Percentiles rank a stretch among this genome's conserved stretches.
phyloP scores from a whole-genome alignment of 495 filamentous ascomycete species.

The Penicillium turbatum region DNA sequence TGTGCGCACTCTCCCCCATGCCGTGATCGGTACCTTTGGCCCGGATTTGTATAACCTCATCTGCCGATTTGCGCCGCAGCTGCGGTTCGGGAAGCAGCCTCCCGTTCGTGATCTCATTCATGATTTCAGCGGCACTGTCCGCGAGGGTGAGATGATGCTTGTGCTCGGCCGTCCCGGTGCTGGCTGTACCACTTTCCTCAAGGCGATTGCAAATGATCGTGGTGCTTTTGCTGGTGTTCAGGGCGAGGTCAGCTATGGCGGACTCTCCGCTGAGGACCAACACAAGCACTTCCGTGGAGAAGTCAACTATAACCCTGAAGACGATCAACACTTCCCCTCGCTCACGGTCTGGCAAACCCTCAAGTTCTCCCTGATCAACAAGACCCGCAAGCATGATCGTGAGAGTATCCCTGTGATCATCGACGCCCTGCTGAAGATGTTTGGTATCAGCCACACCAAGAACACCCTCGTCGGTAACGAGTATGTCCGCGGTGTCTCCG shows the following conservation, averaged over 20 bases:
- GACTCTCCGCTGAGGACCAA: conserved; percentile 66
- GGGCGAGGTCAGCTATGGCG: conserved; percentile 73
- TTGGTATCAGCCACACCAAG: conserved; percentile 75
- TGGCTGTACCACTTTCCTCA: conserved; percentile 78
- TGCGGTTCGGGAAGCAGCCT: conserved; percentile 50
- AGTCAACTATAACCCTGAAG: conserved; percentile 78
- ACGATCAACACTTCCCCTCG: conserved; percentile 73
- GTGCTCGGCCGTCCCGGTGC: conserved; percentile 77
- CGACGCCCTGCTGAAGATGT: conserved; percentile 61
- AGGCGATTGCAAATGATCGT: conserved; percentile 69
- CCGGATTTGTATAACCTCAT: conserved; percentile 75
- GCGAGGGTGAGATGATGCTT: conserved; percentile 79
- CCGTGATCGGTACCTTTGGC: conserved; percentile 77
- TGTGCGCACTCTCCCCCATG: conserved; percentile 70
- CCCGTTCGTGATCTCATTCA: conserved; percentile 60
- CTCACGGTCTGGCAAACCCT: conserved; percentile 79
- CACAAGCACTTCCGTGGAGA: conserved; percentile 69
- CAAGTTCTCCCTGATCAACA: conserved; percentile 78
- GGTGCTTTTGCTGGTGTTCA: conserved; percentile 59
- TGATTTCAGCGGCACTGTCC: conserved; percentile 73
- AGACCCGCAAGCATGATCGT: conserved; percentile 69
- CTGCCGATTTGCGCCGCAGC: conserved; percentile 57
- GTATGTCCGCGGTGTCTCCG: conserved; percentile 69
- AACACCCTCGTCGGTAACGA: conserved; percentile 83
- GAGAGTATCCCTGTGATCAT: conserved; percentile 64